phyloP scores from a whole-genome alignment of 106 monocot genomes.

The Apostasia shenzhenica region DNA sequence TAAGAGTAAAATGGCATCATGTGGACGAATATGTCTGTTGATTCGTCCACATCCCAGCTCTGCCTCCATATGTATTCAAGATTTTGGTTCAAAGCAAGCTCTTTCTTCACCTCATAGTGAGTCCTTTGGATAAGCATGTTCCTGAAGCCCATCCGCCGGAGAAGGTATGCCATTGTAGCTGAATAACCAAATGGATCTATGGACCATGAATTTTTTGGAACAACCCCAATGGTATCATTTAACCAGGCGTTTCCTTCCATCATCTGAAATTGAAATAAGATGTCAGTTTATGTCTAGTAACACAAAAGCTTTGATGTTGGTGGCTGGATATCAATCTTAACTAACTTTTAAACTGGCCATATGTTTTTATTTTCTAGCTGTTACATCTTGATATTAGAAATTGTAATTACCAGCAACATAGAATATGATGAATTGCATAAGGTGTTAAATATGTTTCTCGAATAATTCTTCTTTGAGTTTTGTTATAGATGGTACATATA shows the following conservation, averaged over 20 bases:
- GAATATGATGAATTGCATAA: too few relatives aligned
- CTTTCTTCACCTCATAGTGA: constrained; percentile 96
- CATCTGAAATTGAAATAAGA: constrained; percentile 40
- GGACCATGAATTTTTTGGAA: constrained; percentile 91
- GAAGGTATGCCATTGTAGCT: constrained; percentile 87
- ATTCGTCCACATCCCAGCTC: constrained; percentile 80
- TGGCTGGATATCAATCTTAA: too few relatives aligned
- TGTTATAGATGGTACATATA: too few relatives aligned
- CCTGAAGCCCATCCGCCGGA: constrained; percentile 86
- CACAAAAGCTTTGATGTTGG: too few relatives aligned
- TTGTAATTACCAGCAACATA: too few relatives aligned
- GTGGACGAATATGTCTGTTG: constrained; percentile 98
- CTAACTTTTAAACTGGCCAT: too few relatives aligned
- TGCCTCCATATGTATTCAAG: constrained; percentile 96
- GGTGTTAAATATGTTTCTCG: too few relatives aligned
- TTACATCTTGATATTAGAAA: too few relatives aligned
- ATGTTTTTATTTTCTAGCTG: too few relatives aligned
- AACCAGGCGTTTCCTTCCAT: constrained; percentile 95
- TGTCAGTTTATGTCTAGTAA: neutral
- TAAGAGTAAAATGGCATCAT: constrained; percentile 99
- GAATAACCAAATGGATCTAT: constrained; percentile 99
- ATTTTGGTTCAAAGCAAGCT: constrained; percentile 67
- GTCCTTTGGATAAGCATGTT: constrained; percentile 99
- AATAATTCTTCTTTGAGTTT: too few relatives aligned
- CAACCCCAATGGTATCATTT: constrained; percentile 81